Percentiles rank a stretch among this genome's conserved stretches.
These are phyloP conservation scores for Sporobolomyces phaffii DNA, from an alignment of 768 basidiomycete genomes.

Conservation along the genomic window DNA sequence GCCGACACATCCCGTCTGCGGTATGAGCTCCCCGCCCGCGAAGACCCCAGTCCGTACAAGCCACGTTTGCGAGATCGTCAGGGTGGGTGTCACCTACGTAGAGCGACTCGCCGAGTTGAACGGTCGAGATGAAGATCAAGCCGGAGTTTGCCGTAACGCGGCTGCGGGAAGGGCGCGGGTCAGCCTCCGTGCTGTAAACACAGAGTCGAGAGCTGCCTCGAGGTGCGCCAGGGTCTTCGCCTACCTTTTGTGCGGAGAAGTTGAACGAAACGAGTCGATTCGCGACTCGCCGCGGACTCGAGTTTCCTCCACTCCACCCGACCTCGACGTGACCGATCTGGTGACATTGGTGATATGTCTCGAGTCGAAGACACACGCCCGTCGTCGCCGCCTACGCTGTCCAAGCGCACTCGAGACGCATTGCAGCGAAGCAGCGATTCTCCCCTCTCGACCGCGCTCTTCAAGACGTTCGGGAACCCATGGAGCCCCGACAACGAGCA, in stretches of 20 bases:
- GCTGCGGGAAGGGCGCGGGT: not conserved
- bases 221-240: not conserved
- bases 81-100: not conserved
- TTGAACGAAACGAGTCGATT: no score
- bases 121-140: not conserved
- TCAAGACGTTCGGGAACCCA: constrained; percentile 19
- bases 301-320: no score
- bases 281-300: no score
- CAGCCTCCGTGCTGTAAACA: not conserved
- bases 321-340: no score
- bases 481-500: constrained; percentile 4
- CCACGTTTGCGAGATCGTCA: not conserved
- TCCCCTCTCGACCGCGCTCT: constrained; percentile 7
- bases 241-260: not conserved
- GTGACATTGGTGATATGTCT: no score
- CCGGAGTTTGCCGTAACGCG: not conserved
- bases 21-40: no score
- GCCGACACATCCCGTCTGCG: not conserved
- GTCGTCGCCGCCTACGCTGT: constrained; percentile 5
- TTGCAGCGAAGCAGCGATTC: not conserved
- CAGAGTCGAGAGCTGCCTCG: not conserved
- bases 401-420: not conserved
- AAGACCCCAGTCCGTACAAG: no score
- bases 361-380: no score
- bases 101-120: constrained; percentile 11